Percentiles rank a stretch among this genome's conserved stretches.
These are phyloP conservation scores for Bretschneidera sinensis DNA, from an alignment of 345 rosid species.

Conservation along the genomic window DNA sequence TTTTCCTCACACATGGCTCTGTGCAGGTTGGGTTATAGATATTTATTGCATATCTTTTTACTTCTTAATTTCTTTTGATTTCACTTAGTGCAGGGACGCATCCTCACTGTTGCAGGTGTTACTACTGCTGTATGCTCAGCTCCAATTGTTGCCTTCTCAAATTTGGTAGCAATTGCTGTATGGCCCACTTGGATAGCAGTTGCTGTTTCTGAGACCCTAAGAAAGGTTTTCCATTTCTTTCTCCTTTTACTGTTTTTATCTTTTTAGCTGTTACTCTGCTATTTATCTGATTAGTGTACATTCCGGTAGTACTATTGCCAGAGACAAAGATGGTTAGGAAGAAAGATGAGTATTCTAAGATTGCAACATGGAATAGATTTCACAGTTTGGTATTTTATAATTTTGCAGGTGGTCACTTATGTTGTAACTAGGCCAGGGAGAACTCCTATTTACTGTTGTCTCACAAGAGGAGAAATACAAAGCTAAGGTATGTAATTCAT, in stretches of 20 bases:
- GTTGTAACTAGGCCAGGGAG: constrained; percentile 92
- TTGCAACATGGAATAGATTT: too few species aligned
- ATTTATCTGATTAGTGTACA: neutral
- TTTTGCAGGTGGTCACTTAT: constrained; percentile 67
- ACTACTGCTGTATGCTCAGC: constrained; percentile 74
- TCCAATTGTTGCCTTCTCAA: constrained; percentile 63
- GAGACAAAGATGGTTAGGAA: too few species aligned
- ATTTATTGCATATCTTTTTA: too few species aligned
- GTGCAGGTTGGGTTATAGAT: too few species aligned
- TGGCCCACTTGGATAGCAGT: constrained; percentile 89
- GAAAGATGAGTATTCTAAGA: too few species aligned
- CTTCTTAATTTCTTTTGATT: constrained; percentile 1
- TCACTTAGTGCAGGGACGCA: constrained; percentile 53
- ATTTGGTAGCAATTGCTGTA: constrained; percentile 66
- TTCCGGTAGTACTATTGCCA: neutral
- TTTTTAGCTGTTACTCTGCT: neutral
- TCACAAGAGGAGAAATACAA: constrained; percentile 93
- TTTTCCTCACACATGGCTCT: too few species aligned
- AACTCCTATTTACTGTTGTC: constrained; percentile 85
- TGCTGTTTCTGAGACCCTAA: constrained; percentile 76
- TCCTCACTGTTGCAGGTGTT: constrained; percentile 81
- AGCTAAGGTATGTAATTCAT: constrained; percentile 63
- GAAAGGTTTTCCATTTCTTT: constrained; percentile 52
- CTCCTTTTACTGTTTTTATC: neutral
- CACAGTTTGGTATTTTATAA: too few species aligned